A percentile compares a stretch with the other conserved stretches of the same genome.
Conservation (phyloP, 2,329 filamentous ascomycete genomes). For the Lachnellula subtilissima region DNA sequence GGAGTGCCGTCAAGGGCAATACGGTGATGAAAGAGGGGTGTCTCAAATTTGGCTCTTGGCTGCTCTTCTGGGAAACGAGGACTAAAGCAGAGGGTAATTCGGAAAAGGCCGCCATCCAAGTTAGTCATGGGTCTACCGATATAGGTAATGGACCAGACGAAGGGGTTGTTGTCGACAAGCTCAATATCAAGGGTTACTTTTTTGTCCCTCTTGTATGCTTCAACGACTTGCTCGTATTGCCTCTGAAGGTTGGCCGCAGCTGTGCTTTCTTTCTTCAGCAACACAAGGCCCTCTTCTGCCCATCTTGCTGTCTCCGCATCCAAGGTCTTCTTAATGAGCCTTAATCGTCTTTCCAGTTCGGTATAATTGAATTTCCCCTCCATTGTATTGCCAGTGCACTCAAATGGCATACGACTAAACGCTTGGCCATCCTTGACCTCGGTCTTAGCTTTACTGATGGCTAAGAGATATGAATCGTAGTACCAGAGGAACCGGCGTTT, state of each 20-base stretch:
- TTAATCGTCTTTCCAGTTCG: conserved; percentile 64
- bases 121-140: conserved; percentile 92
- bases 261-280: conserved; percentile 62
- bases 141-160: conserved; percentile 83
- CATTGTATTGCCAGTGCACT: conserved; percentile 73
- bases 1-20: conserved; percentile 75
- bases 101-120: conserved; percentile 85
- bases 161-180: conserved; percentile 77
- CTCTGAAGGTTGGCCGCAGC: conserved; percentile 78
- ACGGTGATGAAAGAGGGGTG: conserved; percentile 80
- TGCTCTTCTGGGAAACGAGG: conserved; percentile 84
- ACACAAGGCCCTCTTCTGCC: conserved; percentile 61
- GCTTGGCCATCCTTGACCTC: conserved; percentile 58
- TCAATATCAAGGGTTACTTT: conserved; percentile 69
- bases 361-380: conserved; percentile 79
- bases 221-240: conserved; percentile 77
- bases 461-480: conserved; percentile 76
- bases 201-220: conserved; percentile 67
- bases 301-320: conserved; percentile 68
- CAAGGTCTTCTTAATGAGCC: conserved; percentile 63
- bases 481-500: conserved; percentile 96
- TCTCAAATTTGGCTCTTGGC: conserved; percentile 76
- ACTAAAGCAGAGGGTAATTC: conserved; percentile 73
- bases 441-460: conserved; percentile 60
- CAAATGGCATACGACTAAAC: conserved; percentile 87